phyloP scores from a whole-genome alignment of 2,329 filamentous ascomycete genomes.

The Teratosphaeria pseudoeucalypti region DNA sequence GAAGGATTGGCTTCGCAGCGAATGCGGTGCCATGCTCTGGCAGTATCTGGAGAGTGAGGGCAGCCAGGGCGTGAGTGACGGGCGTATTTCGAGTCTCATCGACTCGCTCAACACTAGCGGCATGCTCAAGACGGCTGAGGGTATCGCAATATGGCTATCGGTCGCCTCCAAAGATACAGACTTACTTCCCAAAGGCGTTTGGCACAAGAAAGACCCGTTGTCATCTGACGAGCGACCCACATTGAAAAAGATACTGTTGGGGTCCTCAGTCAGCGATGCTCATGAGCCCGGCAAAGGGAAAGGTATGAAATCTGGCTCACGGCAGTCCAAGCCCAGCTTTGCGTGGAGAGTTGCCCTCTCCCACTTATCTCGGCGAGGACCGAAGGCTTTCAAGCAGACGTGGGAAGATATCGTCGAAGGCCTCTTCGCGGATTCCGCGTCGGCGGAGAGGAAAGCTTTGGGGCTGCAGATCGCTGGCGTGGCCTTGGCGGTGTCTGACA shows the following conservation, averaged over 20 bases:
- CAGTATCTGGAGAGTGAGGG: slow-evolving; percentile 45
- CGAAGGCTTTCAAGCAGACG: slow-evolving; percentile 57
- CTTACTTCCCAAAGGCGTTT: slow-evolving; percentile 57
- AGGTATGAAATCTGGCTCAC: slow-evolving; percentile 58
- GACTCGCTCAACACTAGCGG: slow-evolving; percentile 34
- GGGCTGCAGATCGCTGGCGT: slow-evolving; percentile 73
- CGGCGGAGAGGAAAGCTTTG: slow-evolving; percentile 81
- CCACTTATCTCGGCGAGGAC: slow-evolving; percentile 47
- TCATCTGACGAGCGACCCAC: slow-evolving; percentile 55
- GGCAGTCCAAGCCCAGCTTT: slow-evolving; percentile 68
- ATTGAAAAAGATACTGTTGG: slow-evolving; percentile 69
- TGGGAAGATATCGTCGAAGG: slow-evolving; percentile 82
- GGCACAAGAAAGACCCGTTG: slow-evolving; percentile 64
- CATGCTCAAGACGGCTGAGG: slow-evolving; percentile 72
- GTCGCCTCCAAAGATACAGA: slow-evolving; percentile 54
- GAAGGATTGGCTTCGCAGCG: slow-evolving; percentile 81
- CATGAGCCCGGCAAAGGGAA: slow-evolving; percentile 44
- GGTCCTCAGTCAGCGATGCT: slow-evolving; percentile 48
- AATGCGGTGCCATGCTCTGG: slow-evolving; percentile 74
- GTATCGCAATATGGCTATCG: slow-evolving; percentile 77
- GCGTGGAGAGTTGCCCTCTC: slow-evolving; percentile 31
- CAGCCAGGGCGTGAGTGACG: slow-evolving; percentile 7
- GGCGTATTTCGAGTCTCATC: slow-evolving; percentile 15
- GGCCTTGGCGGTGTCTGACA: slow-evolving; percentile 56
- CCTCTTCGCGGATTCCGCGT: slow-evolving; percentile 71